phyloP scores from a whole-genome alignment of 768 basidiomycete species.

The Obba rivulosa region DNA sequence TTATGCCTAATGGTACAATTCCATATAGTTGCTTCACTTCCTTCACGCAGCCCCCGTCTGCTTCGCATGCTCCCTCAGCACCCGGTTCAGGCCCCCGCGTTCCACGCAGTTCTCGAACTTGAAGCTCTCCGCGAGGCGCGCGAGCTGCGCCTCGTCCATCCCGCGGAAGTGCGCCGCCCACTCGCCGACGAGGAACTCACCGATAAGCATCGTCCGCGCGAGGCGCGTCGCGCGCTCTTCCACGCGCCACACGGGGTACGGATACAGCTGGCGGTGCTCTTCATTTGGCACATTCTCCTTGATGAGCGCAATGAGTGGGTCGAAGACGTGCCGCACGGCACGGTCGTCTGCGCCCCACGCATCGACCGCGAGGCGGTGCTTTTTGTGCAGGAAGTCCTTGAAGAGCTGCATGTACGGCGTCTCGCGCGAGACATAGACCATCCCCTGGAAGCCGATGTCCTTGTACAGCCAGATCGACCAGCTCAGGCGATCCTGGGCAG shows the following conservation, averaged over 20 bases:
- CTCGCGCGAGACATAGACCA: conserved; percentile 66
- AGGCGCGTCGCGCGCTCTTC: conserved; percentile 50
- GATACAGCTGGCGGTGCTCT: conserved; percentile 48
- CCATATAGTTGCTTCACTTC: no score
- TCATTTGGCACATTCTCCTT: conserved; percentile 42
- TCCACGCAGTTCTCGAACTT: conserved; percentile 62
- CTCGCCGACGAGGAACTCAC: conserved; percentile 64
- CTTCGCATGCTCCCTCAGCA: conserved; percentile 20
- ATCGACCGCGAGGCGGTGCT: conserved; percentile 72
- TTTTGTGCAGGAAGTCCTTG: conserved; percentile 65
- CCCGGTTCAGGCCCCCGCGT: conserved; percentile 48
- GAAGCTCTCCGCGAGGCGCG: conserved; percentile 69
- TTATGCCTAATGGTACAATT: background rate
- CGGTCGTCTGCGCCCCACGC: conserved; percentile 72
- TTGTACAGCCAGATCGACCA: conserved; percentile 92
- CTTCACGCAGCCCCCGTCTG: conserved; percentile 1
- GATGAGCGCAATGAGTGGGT: conserved; percentile 62
- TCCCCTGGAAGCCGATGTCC: conserved; percentile 82
- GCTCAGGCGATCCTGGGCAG: conserved; percentile 50
- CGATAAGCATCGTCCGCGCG: conserved; percentile 58
- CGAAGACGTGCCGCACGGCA: conserved; percentile 51
- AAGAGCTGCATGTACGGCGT: conserved; percentile 72
- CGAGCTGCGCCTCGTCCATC: conserved; percentile 53
- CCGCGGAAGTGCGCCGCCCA: conserved; percentile 70
- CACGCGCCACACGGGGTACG: conserved; percentile 59